phyloP scores from a whole-genome alignment of 768 basidiomycete genomes.

The Russula ochroleuca region DNA sequence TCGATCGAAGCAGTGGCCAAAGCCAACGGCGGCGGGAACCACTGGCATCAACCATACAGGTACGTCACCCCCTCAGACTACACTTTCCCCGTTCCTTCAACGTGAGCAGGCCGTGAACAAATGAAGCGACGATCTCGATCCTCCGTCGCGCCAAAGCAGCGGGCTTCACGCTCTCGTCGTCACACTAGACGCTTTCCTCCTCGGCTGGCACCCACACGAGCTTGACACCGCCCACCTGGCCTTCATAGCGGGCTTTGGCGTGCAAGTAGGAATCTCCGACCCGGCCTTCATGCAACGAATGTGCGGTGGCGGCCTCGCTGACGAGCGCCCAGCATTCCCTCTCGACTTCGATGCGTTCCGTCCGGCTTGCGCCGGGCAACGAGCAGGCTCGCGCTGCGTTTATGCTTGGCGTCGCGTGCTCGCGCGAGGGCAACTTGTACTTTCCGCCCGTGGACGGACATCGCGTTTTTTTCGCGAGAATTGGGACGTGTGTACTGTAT shows the following conservation, averaged over 20 bases:
- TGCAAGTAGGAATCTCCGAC: slow-evolving; percentile 65
- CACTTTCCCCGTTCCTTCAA: not conserved
- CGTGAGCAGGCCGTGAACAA: slow-evolving; percentile 51
- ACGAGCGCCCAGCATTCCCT: not conserved
- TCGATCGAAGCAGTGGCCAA: slow-evolving; percentile 74
- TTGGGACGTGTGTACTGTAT: too few species aligned
- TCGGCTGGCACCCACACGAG: slow-evolving; percentile 79
- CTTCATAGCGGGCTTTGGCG: slow-evolving; percentile 59
- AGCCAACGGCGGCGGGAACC: slow-evolving; percentile 60
- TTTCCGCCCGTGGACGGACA: not conserved
- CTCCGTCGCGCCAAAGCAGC: slow-evolving; percentile 60
- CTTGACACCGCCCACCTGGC: slow-evolving; percentile 61
- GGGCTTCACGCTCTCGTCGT: slow-evolving; percentile 71
- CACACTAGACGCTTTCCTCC: slow-evolving; percentile 67
- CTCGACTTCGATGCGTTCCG: not conserved
- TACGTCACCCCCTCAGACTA: slow-evolving; percentile 31
- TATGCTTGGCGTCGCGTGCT: not conserved
- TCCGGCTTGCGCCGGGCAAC: not conserved
- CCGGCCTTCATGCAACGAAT: slow-evolving; percentile 67
- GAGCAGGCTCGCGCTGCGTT: not conserved
- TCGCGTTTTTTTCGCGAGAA: not conserved
- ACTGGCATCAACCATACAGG: slow-evolving; percentile 87
- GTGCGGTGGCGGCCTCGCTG: slow-evolving; percentile 25
- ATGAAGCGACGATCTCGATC: slow-evolving; percentile 60
- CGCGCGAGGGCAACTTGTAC: not conserved